Evolutionary conservation across 2,329 filamentous ascomycete genomes (phyloP), one percentile per base, ranked within the genome.

Genomic region (Paecilomyces fulvus): DNA sequence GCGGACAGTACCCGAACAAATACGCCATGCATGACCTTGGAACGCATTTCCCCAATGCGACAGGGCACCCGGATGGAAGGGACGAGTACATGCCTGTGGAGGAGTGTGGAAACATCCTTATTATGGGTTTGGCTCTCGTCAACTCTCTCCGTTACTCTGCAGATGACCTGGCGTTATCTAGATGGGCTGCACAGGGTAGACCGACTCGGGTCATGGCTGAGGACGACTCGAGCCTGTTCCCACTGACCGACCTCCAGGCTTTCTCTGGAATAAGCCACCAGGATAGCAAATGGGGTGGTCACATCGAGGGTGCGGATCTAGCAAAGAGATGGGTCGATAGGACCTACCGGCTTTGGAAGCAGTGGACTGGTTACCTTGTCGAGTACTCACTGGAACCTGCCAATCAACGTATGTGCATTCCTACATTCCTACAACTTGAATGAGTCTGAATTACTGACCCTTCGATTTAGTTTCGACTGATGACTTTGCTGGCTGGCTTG

Each of bases 361-460:
- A 90, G 65, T 94, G 89, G 89, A 90, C 88, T 0, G 78, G 82
- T 6, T 94, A 90, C 67, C 77, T 94, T 21, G 82, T 92, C n/a
- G 80, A 89, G 30, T 88, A 85, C 66, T 82, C 87, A 25, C 76
- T 92, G 48, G 83, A 89, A 57, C 89, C 89, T 2, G 82, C 84
- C 2, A 84, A 89, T 60, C 89, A 92, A 71, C 79, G 80, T 81
- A 73, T 68, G 76, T 55, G 3, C 9, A 3, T 3, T 30, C 28
- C 43, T 51, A 9, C 9, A 3, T 3, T 30, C 28, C 43, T 51
- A 23, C 4, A 17, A 3, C 14, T 20, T 17, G n/a, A n/a, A 6
- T 8, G 6, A 43, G n/a, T 20, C 37, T 17, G 17, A 49, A 52
- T 2, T 48, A 21, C 37, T 46, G 17, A 10, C 9, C 17, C 20